These are phyloP conservation scores for Chlamydomonas incerta DNA, from an alignment of 139 green algal genomes.

Conservation along the genomic window DNA sequence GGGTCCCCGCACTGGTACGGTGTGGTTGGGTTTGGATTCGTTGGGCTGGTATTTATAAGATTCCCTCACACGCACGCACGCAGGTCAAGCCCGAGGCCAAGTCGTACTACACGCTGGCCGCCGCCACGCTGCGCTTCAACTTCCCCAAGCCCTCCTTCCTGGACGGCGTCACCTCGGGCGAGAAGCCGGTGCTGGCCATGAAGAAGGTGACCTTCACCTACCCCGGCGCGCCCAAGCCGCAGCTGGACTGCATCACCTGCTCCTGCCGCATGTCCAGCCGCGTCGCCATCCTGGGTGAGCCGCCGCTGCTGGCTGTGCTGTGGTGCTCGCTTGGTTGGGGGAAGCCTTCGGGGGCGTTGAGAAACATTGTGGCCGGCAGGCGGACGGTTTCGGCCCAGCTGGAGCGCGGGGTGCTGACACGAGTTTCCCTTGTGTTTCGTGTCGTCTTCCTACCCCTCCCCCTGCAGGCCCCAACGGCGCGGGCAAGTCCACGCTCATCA, in stretches of 20 bases:
- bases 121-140: conserved; percentile 78
- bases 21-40: no score
- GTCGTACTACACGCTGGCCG: conserved; percentile 87
- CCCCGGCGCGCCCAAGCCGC: conserved; percentile 44
- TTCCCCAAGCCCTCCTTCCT: conserved; percentile 89
- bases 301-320: no score
- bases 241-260: conserved; percentile 59
- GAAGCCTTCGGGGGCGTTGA: no score
- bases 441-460: not conserved
- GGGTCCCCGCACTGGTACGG: no score
- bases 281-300: conserved; percentile 84
- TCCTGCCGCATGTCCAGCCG: conserved; percentile 77
- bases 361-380: no score
- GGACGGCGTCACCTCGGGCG: conserved; percentile 92
- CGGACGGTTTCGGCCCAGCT: no score
- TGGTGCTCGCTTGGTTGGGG: no score
- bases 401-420: no score
- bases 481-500: conserved; percentile 93
- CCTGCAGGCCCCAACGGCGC: conserved; percentile 52
- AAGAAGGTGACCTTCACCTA: conserved; percentile 66
- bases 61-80: not conserved
- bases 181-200: conserved; percentile 73
- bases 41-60: no score
- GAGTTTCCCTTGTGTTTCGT: no score
- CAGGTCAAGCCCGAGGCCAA: conserved; percentile 82